Percentiles rank a stretch among this genome's conserved stretches.
phyloP scores from a whole-genome alignment of 371 early-diverging fungal genomes.

The Saksenaea oblongispora region DNA sequence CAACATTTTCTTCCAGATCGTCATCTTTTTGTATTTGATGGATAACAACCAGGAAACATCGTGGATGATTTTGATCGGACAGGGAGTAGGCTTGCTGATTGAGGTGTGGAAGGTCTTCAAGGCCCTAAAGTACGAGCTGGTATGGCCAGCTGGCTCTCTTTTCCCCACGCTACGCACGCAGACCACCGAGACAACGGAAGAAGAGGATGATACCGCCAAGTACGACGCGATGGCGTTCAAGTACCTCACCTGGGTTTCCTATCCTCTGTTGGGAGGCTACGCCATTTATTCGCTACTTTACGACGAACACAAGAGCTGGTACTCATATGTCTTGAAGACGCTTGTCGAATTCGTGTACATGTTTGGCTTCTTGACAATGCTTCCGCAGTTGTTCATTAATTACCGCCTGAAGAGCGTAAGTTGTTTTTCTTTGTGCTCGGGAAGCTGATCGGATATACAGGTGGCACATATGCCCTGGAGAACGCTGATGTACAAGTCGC shows the following conservation, averaged over 20 bases:
- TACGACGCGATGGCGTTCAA: slow-evolving; percentile 91
- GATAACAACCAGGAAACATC: slow-evolving; percentile 87
- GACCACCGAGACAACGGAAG: slow-evolving; percentile 48
- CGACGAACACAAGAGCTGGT: slow-evolving; percentile 91
- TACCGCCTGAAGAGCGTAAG: slow-evolving; percentile 85
- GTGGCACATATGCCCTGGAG: slow-evolving; percentile 95
- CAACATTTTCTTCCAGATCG: slow-evolving; percentile 83
- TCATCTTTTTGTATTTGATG: slow-evolving; percentile 87
- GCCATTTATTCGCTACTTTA: slow-evolving; percentile 83
- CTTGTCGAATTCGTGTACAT: slow-evolving; percentile 86
- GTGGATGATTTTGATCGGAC: slow-evolving; percentile 85
- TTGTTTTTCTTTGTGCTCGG: background rate
- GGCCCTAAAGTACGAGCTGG: slow-evolving; percentile 70
- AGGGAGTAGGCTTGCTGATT: slow-evolving; percentile 78
- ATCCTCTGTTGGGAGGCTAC: slow-evolving; percentile 83
- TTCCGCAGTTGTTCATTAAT: slow-evolving; percentile 94
- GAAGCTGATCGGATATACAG: slow-evolving; percentile 16
- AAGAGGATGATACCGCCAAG: slow-evolving; percentile 77
- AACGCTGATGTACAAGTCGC: slow-evolving; percentile 92
- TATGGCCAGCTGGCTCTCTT: slow-evolving; percentile 44
- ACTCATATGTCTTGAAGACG: slow-evolving; percentile 85
- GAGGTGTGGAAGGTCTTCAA: slow-evolving; percentile 92
- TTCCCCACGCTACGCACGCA: slow-evolving; percentile 39
- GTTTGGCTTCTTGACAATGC: slow-evolving; percentile 92
- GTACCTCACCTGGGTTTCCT: slow-evolving; percentile 78